Evolutionary conservation across 441 rosid species (phyloP).

Genomic region (Kokia cookei): DNA sequence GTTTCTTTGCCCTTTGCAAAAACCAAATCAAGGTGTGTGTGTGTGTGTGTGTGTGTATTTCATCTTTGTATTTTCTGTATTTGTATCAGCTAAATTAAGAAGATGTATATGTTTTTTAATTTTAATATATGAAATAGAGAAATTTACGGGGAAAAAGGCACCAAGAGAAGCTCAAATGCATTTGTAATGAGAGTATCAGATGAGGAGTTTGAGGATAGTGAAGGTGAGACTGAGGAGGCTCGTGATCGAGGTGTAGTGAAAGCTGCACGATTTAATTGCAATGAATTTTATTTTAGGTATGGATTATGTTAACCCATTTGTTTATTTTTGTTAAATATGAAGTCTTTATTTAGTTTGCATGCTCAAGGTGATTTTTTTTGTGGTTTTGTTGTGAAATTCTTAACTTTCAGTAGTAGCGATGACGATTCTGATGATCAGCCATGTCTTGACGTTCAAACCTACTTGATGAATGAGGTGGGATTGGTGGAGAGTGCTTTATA

Average conservation of each 20-base stretch:
- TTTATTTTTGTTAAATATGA: neutral
- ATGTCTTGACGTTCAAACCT: slow-evolving; percentile 29
- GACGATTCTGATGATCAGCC: slow-evolving; percentile 57
- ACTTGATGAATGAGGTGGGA: slow-evolving; percentile 47
- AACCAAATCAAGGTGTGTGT: slow-evolving; percentile 33
- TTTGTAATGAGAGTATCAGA: slow-evolving; percentile 69
- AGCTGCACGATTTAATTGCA: slow-evolving; percentile 39
- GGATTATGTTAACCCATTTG: neutral
- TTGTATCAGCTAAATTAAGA: neutral
- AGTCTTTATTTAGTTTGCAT: neutral
- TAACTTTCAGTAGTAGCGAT: slow-evolving; percentile 35
- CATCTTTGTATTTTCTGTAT: neutral
- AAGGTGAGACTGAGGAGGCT: slow-evolving; percentile 23
- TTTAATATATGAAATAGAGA: neutral
- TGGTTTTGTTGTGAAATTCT: neutral
- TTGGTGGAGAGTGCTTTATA: slow-evolving; percentile 47
- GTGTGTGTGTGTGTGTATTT: slow-evolving; percentile 18
- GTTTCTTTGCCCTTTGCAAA: slow-evolving; percentile 39
- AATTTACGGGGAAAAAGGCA: slow-evolving; percentile 16
- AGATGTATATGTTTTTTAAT: neutral
- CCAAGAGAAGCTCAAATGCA: slow-evolving; percentile 28
- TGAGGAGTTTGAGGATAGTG: slow-evolving; percentile 50
- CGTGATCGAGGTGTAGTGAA: slow-evolving; percentile 19
- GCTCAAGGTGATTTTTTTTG: neutral
- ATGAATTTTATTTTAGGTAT: slow-evolving; percentile 53